phyloP scores from a whole-genome alignment of 1,284 basidiomycete genomes.

The Coriolopsis trogii region DNA sequence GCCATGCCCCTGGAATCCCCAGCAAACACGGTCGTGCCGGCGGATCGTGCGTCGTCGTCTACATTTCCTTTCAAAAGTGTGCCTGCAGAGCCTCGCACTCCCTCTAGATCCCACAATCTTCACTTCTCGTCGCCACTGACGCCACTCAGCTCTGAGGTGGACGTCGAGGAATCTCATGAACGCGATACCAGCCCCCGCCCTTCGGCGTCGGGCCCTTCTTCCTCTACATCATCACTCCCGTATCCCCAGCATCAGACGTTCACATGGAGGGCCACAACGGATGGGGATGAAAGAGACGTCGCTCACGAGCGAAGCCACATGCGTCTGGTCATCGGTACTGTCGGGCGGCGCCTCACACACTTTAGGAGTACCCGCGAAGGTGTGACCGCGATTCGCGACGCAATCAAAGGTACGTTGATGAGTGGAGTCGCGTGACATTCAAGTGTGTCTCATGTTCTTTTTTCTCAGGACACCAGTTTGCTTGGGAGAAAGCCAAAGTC shows the following conservation, averaged over 20 bases:
- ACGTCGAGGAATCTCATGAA: too few relatives aligned
- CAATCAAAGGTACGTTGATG: not conserved
- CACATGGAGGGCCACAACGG: not conserved
- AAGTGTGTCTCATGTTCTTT: not conserved
- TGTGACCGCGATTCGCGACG: not conserved
- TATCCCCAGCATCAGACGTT: conserved; percentile 7
- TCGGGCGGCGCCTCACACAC: not conserved
- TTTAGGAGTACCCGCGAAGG: not conserved
- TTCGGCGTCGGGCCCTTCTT: too few relatives aligned
- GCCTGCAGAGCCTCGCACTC: not conserved
- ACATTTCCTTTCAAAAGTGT: not conserved
- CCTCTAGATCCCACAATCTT: not conserved
- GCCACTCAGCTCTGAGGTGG: too few relatives aligned
- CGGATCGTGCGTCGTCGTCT: too few relatives aligned
- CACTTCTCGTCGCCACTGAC: not conserved
- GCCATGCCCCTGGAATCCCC: not conserved
- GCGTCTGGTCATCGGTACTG: conserved; percentile 12
- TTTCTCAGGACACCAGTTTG: conserved; percentile 1
- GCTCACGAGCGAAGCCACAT: conserved; percentile 14
- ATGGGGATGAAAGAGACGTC: not conserved
- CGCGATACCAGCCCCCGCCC: too few relatives aligned
- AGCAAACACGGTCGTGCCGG: not conserved
- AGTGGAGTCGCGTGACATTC: not conserved
- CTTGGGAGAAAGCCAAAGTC: not conserved
- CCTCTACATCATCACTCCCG: not conserved